Percentiles rank a stretch among this genome's conserved stretches.
These are phyloP conservation scores for Coprinopsis marcescibilis DNA, from an alignment of 768 basidiomycete species.

Conservation along the genomic window DNA sequence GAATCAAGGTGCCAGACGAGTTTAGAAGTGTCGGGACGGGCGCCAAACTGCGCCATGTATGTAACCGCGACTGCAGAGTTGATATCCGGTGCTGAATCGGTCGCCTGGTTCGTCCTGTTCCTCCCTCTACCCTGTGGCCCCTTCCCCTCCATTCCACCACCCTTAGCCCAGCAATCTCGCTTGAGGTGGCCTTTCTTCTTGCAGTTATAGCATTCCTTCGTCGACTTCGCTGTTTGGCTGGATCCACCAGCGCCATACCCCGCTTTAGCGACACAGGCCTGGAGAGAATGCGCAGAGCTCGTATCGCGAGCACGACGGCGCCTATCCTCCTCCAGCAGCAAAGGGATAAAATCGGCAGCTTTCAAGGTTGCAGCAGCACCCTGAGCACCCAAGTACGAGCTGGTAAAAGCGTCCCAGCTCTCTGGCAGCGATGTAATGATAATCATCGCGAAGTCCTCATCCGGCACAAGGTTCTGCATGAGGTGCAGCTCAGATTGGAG, in stretches of 20 bases:
- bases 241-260: not conserved
- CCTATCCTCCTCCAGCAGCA: conserved; percentile 10
- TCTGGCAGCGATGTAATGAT: conserved; percentile 20
- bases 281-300: conserved; percentile 1
- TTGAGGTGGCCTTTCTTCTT: conserved; percentile 22
- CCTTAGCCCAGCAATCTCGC: conserved; percentile 30
- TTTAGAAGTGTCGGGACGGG: not conserved
- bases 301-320: not conserved
- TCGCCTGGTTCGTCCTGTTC: conserved; percentile 1
- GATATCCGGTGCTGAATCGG: not conserved
- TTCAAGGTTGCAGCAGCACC: conserved; percentile 9
- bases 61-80: conserved; percentile 2
- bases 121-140: conserved; percentile 15
- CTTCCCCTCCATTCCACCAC: conserved; percentile 33
- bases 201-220: conserved; percentile 25
- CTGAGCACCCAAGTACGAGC: conserved; percentile 15
- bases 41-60: not conserved
- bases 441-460: conserved; percentile 21
- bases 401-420: conserved; percentile 19
- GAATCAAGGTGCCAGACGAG: conserved; percentile 4
- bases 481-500: conserved; percentile 17
- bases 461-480: conserved; percentile 15
- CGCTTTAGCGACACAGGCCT: not conserved
- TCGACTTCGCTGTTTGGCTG: not conserved
- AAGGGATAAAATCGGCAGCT: conserved; percentile 13